Evolutionary conservation across 2,329 filamentous ascomycete genomes (phyloP), one percentile per base, ranked within the genome.

Genomic region (Aspergillus aculeatinus): DNA sequence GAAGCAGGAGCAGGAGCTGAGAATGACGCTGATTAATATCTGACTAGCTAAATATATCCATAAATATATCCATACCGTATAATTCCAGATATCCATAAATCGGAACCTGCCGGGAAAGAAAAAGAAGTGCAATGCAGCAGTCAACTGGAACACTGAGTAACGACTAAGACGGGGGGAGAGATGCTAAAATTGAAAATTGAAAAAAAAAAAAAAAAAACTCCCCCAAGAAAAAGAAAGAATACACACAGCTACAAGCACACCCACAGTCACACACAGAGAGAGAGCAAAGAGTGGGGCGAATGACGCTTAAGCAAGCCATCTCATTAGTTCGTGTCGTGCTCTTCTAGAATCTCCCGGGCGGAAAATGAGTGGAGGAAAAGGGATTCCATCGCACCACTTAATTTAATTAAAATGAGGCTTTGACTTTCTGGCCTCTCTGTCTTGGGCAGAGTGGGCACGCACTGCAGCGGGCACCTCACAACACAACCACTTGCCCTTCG

Each of bases 301-400:
- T 57, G 61, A 61, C 61, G 59, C 61, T 62, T 53, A 58, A 63
- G 48, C 62, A 60, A 60, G 33, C 54, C 54, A 60, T 62, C 54
- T 60, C 39, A 60, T 63, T 63, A 63, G 61, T 48, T 62, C 59
- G 19, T 48, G 50, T 35, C 29, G 29, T 55, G 55, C 60, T 57
- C 51, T 64, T 63, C 62, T 62, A 64, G 62, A 64, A 64, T 58
- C 42, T 49, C 44, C 55, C 55, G 55, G 58, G 57, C 56, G 60
- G 47, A 49, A 42, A 42, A 42, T 16, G 16, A 42, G 39, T 42
- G 39, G 39, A 42, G 39, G 39, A 14, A 19, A 42, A 42, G 16
- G 16, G 16, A 42, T 16, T n/a, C 39, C 39, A 42, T 42, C 39
- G 39, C 39, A 42, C 39, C 39, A 42, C 39, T 35, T 35, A 16